These are phyloP conservation scores for Amaranthus tricolor DNA, from an alignment of 179 eudicot genomes.

Conservation along the genomic window DNA sequence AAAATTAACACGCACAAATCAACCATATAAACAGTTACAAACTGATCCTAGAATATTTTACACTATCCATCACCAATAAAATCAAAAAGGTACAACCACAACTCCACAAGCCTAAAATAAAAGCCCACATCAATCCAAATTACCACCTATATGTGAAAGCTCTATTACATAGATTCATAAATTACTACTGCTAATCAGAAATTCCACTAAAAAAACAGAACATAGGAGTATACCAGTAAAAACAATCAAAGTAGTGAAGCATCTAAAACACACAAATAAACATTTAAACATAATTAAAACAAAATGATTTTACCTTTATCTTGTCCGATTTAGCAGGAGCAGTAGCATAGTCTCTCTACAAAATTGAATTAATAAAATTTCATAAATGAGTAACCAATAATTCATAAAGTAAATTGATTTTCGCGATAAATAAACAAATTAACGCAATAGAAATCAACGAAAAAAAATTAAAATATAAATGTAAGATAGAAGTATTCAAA, in stretches of 20 bases:
- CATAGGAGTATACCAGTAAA: not conserved
- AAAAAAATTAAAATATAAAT: not conserved
- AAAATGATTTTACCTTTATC: slow-evolving; percentile 44
- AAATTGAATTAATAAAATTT: slow-evolving; percentile 16
- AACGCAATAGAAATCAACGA: not conserved
- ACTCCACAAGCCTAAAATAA: no score
- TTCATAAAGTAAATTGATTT: no score
- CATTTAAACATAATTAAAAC: not conserved
- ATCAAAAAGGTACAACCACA: no score
- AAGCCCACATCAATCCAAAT: no score
- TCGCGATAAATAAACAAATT: not conserved
- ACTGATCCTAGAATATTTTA: no score
- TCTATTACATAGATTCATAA: no score
- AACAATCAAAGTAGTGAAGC: not conserved
- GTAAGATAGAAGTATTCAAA: not conserved
- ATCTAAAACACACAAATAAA: not conserved
- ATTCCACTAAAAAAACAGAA: not conserved
- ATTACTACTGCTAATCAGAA: not conserved
- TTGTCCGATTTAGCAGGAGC: slow-evolving; percentile 55
- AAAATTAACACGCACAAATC: no score
- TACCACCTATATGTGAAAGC: no score
- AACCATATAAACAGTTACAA: no score
- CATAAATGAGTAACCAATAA: not conserved
- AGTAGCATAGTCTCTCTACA: slow-evolving; percentile 53
- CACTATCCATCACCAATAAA: no score